Base-by-base conservation (phyloP, 768 basidiomycete genomes). In the Rhodosporidiobolus sp. region DNA sequence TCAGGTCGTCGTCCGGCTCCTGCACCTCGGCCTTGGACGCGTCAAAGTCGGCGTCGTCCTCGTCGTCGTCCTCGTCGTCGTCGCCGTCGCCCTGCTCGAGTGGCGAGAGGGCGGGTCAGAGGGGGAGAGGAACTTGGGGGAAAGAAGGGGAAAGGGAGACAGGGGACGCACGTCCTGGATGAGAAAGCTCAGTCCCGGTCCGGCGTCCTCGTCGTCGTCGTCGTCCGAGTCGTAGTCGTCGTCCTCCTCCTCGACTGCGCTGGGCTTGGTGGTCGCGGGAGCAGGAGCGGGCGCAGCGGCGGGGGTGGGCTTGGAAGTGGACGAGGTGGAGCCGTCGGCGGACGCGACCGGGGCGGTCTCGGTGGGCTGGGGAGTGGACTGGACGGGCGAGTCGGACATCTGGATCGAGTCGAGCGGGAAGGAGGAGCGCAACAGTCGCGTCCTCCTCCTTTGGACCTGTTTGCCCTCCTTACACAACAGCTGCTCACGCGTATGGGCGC, bases 1-100 rank as follows among this genome's bases (percentile, higher is more conserved):
- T 60, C 64, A 59, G 28, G 48, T 74, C 73, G n/a, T 74, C 72
- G 12, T 68, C 69, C 19, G 71, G 71, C 57, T 74, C 73, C 30
- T 74, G 69, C 24, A 70, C 73, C 30, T 58, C 65, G 2, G 48
- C 65, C 45, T 62, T 57, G n/a, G 24, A 24, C 38, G 62, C 65
- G 50, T 74, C 73, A 45, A 64, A 63, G 45, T 70, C 73, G 49
- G 26, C 69, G 46, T 70, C 73, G 35, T 70, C 64, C 32, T 67
- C 73, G 26, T 67, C 69, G n/a, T 74, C 73, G n/a, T 74, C 73
- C 2, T 61, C 63, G 6, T 63, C 68, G n/a, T 64, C 68, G 45
- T 69, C 64, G 3, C 32, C 59, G 34, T 35, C 64, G 19, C 62
- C 65, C 70, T 67, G 46, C 24, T 9, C 28, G 5, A 5, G 26